Evolutionary conservation across 371 early-diverging fungal species (phyloP).

Genomic region (Umbelopsis sp.): DNA sequence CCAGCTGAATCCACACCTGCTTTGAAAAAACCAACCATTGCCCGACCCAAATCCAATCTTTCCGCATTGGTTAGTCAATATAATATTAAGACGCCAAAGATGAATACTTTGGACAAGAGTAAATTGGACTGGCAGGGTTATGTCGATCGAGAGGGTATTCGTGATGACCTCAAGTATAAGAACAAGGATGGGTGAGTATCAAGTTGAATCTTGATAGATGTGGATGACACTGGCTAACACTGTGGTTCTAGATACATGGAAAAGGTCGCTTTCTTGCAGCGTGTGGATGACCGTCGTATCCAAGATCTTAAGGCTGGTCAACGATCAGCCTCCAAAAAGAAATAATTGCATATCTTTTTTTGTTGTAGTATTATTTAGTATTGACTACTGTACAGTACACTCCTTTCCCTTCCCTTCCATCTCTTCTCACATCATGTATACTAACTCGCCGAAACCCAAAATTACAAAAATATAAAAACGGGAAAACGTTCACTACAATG

Average conservation of each 20-base stretch:
- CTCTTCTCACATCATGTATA: neutral
- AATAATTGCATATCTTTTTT: neutral
- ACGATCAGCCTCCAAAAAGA: slow-evolving; percentile 29
- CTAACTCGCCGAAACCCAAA: too few relatives aligned
- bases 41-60: slow-evolving; percentile 55
- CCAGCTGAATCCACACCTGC: slow-evolving; percentile 26
- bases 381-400: neutral
- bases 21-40: slow-evolving; percentile 29
- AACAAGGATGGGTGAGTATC: slow-evolving; percentile 66
- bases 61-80: slow-evolving; percentile 62
- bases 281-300: slow-evolving; percentile 60
- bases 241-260: slow-evolving; percentile 46
- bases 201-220: neutral
- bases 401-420: neutral
- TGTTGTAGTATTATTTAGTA: neutral
- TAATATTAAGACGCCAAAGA: slow-evolving; percentile 67
- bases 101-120: slow-evolving; percentile 74
- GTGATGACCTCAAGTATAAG: slow-evolving; percentile 66
- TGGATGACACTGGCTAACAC: too few relatives aligned
- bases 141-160: slow-evolving; percentile 69
- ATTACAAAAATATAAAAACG: too few relatives aligned
- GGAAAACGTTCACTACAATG: too few relatives aligned
- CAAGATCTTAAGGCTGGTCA: slow-evolving; percentile 48
- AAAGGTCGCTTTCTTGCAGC: slow-evolving; percentile 62
- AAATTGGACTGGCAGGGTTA: slow-evolving; percentile 73